Conservation (phyloP, 2,329 filamentous ascomycete genomes). For the Coleophoma crateriformis region DNA sequence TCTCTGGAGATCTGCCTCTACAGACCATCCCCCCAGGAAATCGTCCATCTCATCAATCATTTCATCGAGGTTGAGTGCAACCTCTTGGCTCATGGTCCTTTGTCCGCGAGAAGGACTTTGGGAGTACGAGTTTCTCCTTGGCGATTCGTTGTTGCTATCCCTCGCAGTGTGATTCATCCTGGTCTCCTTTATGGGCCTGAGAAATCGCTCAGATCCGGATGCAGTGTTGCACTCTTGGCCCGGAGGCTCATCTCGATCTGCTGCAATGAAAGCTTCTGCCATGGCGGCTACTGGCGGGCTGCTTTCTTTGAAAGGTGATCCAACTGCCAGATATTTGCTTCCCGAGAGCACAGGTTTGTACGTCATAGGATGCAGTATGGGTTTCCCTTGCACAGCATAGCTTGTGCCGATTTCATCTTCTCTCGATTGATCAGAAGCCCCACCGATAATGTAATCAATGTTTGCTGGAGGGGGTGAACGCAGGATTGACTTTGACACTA, state of each 20-base stretch:
- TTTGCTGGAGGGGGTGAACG: conserved; percentile 15
- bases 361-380: background rate
- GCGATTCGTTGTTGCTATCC: background rate
- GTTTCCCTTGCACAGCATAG: no score
- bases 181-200: conserved; percentile 37
- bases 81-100: background rate
- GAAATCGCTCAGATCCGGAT: conserved; percentile 29
- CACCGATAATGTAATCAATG: no score
- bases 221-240: conserved; percentile 1
- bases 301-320: conserved; percentile 15
- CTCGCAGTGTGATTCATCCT: conserved; percentile 9
- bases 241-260: conserved; percentile 28
- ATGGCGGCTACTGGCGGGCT: conserved; percentile 40
- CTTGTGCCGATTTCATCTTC: conserved; percentile 8
- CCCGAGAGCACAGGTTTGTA: background rate
- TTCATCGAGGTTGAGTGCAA: conserved; percentile 15
- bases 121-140: background rate
- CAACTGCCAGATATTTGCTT: conserved; percentile 4
- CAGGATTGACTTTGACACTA: background rate
- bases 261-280: conserved; percentile 43
- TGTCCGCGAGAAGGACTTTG: background rate
- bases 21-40: conserved; percentile 31
- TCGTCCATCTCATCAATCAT: conserved; percentile 18
- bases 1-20: conserved; percentile 30
- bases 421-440: conserved; percentile 4